Evolutionary conservation across 192 early-diverging fungal species (phyloP), one percentile per base, ranked within the genome.

Genomic region (Powellomyces hirtus): DNA sequence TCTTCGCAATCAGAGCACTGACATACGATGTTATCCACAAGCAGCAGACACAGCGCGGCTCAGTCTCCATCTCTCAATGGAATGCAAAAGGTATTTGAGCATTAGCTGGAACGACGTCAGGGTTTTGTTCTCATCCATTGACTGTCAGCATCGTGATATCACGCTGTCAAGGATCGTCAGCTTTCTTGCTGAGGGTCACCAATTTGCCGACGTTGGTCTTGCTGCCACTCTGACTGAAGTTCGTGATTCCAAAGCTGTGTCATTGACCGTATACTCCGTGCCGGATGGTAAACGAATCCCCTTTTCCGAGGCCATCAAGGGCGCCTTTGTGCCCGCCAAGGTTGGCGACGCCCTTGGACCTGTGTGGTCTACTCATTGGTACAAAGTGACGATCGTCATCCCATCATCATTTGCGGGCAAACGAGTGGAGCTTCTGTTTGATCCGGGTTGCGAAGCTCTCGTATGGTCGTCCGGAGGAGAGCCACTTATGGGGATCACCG

Each of bases 401-500:
- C 97, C 95, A 2, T 62, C 75, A 0, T 58, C 74, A 14, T 92
- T 81, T 72, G 84, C 71, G 11, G 89, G 87, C 40, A 82, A 93
- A 66, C 86, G 87, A 56, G 92, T 99, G n/a, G 80, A 88, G 36
- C 81, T 99, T 20, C 52, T 90, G 20, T 99, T 94, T 79, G 90
- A 99, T 72, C 84, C 94, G 10, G 76, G 79, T 62, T 93, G 87
- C 70, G 96, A 99, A 75, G 94, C 82, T 18, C 77, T 98, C 79
- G 75, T 99, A n/a, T 99, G 93, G 92, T 88, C 91, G 2, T 80
- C 67, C 16, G 82, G 89, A 6, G 95, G 97, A 1, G 69, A 87
- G 51, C 88, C 92, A 0, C 76, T 97, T 24, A 90, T 92, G 74
- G 97, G 96, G 5, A 75, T 99, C 50, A 96, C 96, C 0, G 94